Evolutionary conservation across 2,329 filamentous ascomycete genomes (phyloP).

Genomic region (Exophiala sp.): DNA sequence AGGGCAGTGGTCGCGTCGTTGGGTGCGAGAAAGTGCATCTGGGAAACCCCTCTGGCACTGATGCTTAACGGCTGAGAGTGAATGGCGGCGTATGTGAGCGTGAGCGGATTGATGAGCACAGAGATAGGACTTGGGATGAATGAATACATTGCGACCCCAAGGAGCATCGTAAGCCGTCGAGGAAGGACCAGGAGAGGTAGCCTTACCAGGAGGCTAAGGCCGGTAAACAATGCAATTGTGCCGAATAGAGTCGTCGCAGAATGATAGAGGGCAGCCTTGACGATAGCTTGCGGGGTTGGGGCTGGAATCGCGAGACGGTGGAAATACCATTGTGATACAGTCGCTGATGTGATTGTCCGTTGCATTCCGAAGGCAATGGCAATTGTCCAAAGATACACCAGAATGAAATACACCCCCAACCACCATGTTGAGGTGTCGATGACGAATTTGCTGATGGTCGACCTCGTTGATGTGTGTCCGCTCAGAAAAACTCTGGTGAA

Average conservation of each 20-base stretch:
- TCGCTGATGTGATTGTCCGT: constrained; percentile 84
- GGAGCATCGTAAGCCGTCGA: constrained; percentile 60
- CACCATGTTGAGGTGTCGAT: constrained; percentile 89
- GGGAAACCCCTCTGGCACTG: constrained; percentile 71
- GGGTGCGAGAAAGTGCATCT: constrained; percentile 73
- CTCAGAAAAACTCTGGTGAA: constrained; percentile 92
- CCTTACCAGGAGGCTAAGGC: constrained; percentile 72
- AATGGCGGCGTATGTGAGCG: constrained; percentile 87
- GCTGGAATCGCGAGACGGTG: constrained; percentile 77
- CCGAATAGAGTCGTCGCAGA: constrained; percentile 82
- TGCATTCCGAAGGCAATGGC: constrained; percentile 83
- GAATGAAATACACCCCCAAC: constrained; percentile 83
- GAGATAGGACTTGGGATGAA: constrained; percentile 80
- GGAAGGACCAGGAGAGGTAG: constrained; percentile 81
- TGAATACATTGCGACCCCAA: constrained; percentile 67
- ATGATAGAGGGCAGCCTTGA: constrained; percentile 75
- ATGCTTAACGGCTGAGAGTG: constrained; percentile 76
- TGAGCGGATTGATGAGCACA: constrained; percentile 81
- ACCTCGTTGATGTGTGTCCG: constrained; percentile 62
- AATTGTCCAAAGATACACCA: constrained; percentile 94
- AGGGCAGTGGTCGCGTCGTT: constrained; percentile 66
- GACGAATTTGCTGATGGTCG: constrained; percentile 59
- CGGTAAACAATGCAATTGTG: constrained; percentile 80
- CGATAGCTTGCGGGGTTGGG: constrained; percentile 71
- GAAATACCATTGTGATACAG: constrained; percentile 98